Base-by-base conservation (phyloP, 257 asterid genomes). In the Penstemon eatonii region DNA sequence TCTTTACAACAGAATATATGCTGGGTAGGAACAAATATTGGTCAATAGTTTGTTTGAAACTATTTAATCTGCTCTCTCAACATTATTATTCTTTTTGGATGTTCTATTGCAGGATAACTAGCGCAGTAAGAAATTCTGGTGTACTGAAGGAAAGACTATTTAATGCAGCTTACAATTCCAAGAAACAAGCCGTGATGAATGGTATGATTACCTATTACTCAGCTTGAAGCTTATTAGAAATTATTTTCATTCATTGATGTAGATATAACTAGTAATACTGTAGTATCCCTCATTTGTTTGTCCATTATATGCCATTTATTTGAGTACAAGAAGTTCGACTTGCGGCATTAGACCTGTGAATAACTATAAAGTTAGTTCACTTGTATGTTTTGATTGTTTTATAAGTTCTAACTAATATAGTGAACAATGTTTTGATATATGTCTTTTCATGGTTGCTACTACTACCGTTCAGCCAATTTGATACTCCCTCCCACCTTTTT, bases 161-260 rank as follows among this genome's bases (percentile, higher is more conserved):
- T 69, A 86, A 82, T 75, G 87, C 91, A 43, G 96, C 95, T 60
- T 89, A 87, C 81, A 80, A 79, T 43, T 74, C 95, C 73, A 87
- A 87, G 85, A 85, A 85, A 78, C 90, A 84, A 76, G 85, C 92
- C 33, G 66, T 89, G 12, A 52, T 73, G 76, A 81, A 65, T 59
- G 95, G 96, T 89, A 74, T 33, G 43, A 8, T 47, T 15, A 40
- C n/a, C n/a, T 11, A 63, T 46, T 13, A 7, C 19, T 46, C 67
- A 11, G n/a, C 60, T 36, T 56, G 41, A 54, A 56, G 12, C 41
- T 56, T 56, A 7, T 56, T 56, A 25, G 12, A 56, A 18, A 3
- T 4, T 56, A 10, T 7, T 56, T 19, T 56, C 33, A 5, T 19
- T 36, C 9, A 25, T 12, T 33, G 42, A 19, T 56, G 2, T 56